Percentiles rank a stretch among this genome's conserved stretches.
These are phyloP conservation scores for Eucalyptus globulus DNA, from an alignment of 345 rosid genomes.

Conservation along the genomic window DNA sequence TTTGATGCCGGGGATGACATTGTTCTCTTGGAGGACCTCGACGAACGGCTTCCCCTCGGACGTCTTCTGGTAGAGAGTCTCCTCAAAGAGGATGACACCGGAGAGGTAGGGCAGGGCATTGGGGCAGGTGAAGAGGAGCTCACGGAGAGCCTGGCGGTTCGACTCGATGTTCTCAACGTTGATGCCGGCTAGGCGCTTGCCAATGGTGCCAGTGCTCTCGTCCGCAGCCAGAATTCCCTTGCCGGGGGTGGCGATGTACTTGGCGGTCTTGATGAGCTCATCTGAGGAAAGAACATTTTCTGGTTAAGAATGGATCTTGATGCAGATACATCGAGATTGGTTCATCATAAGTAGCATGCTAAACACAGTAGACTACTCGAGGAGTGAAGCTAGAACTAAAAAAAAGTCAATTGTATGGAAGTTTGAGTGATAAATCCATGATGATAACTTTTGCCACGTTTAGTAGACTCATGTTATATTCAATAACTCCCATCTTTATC, in stretches of 20 bases:
- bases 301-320: not conserved
- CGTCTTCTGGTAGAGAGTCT: conserved; percentile 87
- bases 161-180: conserved; percentile 87
- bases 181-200: conserved; percentile 86
- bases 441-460: not conserved
- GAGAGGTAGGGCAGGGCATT: conserved; percentile 65
- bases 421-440: not conserved
- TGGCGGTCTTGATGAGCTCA: conserved; percentile 85
- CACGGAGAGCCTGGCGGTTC: conserved; percentile 89
- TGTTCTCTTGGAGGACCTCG: conserved; percentile 68
- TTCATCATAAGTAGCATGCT: not conserved
- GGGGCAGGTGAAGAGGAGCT: conserved; percentile 85
- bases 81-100: conserved; percentile 93
- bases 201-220: conserved; percentile 96
- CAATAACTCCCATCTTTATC: not conserved
- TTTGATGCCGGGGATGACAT: conserved; percentile 81
- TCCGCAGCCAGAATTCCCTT: conserved; percentile 95
- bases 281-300: conserved; percentile 20
- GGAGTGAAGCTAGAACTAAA: not conserved
- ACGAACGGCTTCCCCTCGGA: conserved; percentile 73
- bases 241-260: conserved; percentile 88
- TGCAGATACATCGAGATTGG: not conserved
- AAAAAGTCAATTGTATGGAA: not conserved
- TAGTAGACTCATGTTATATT: not conserved
- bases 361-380: not conserved